These are phyloP conservation scores for Ophiosphaerella korrae DNA, from an alignment of 2,329 filamentous ascomycete species.

Conservation along the genomic window DNA sequence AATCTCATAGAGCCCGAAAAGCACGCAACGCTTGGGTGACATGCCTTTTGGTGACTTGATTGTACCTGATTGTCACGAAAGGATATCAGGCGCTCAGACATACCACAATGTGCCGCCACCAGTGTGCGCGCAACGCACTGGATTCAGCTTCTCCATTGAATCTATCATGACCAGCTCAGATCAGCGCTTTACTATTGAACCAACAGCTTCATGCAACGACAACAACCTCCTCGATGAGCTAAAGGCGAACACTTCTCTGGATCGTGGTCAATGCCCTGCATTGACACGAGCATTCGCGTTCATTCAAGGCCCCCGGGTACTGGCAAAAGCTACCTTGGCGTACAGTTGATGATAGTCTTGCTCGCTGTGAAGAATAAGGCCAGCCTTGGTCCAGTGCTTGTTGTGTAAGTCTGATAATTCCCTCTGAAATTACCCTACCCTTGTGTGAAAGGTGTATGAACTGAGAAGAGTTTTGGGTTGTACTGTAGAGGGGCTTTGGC, in stretches of 20 bases:
- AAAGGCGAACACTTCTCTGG: constrained; percentile 48
- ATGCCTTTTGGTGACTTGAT: constrained; percentile 38
- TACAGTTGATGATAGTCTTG: constrained; percentile 63
- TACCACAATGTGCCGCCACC: constrained; percentile 30
- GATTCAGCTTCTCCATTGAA: constrained; percentile 27
- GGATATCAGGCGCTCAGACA: not conserved
- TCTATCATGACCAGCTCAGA: constrained; percentile 17
- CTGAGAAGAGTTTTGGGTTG: too few relatives aligned
- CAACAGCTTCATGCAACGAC: constrained; percentile 22
- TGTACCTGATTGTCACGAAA: constrained; percentile 18
- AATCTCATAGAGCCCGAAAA: constrained; percentile 29
- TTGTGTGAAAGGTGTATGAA: too few relatives aligned
- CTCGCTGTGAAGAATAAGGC: constrained; percentile 50
- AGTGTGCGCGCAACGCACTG: constrained; percentile 24
- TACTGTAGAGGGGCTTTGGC: not conserved
- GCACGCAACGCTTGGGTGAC: constrained; percentile 28
- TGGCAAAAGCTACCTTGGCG: constrained; percentile 68
- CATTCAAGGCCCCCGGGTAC: constrained; percentile 74
- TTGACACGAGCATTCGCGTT: constrained; percentile 61
- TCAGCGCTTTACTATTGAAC: constrained; percentile 7
- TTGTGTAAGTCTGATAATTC: constrained; percentile 27
- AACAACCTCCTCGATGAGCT: constrained; percentile 16
- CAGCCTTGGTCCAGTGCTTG: constrained; percentile 53
- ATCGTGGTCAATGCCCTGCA: constrained; percentile 56
- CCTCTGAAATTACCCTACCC: too few relatives aligned